Base-by-base conservation (phyloP, 306 rosid genomes). In the Ziziphus jujuba region DNA sequence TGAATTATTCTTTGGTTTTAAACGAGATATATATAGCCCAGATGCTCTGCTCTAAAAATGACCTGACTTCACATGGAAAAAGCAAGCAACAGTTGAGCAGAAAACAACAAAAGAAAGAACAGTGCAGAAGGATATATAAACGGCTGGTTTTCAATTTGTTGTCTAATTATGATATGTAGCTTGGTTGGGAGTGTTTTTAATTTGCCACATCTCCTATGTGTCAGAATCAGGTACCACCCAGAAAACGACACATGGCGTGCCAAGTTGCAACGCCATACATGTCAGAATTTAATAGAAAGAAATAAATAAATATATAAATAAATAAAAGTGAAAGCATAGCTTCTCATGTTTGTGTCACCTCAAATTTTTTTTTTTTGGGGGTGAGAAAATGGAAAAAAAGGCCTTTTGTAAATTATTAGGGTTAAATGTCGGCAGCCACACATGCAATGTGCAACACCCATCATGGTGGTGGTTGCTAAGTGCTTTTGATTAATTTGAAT, bases 211-310 rank as follows among this genome's bases (percentile, higher is more conserved):
- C 70, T 34, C 48, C 23, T 66, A n/a, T 21, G 23, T 23, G 66
- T 67, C 72, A 33, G 21, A 70, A 56, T 75, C 59, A 56, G 54
- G 70, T 70, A 65, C 80, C 71, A 33, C 69, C 22, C 20, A 21
- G 56, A 66, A 43, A 68, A 36, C 34, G 55, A 64, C 63, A 57
- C 17, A 34, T 63, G 57, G 75, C 59, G 28, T 50, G 72, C 58
- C 76, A 24, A 53, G 49, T 49, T 44, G 21, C 59, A 3, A 6
- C 2, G 13, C 10, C 43, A 49, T 38, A 70, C 71, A 63, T 74
- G 71, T 45, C 60, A n/a, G 7, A 25, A 34, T 24, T 45, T 59
- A 21, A 54, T 43, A 17, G 31, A 59, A 1, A 35, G 10, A 66
- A 63, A 51, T n/a, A n/a, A n/a, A n/a, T n/a, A n/a, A n/a, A n/a